Percentiles rank a stretch among this genome's conserved stretches.
Evolutionary conservation across 495 filamentous ascomycete genomes (phyloP).

Genomic region (Talaromyces thailandensis): DNA sequence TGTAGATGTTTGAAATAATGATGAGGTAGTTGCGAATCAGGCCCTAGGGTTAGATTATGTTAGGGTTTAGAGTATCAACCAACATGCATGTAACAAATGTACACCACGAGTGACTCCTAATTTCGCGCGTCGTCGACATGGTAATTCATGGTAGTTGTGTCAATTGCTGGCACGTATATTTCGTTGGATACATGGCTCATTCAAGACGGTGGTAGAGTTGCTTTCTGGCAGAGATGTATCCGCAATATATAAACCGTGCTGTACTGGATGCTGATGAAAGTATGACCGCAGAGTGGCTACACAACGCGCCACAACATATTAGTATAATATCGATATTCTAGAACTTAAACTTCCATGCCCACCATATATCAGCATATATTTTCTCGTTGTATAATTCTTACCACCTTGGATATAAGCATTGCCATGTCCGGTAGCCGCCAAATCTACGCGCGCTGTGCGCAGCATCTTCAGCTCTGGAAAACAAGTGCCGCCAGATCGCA

Average conservation of each 20-base stretch:
- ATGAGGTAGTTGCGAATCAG: not conserved
- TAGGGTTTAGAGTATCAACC: not conserved
- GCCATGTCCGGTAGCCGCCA: not conserved
- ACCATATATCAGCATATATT: slow-evolving; percentile 4
- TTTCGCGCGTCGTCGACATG: not conserved
- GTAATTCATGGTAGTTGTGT: not conserved
- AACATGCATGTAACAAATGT: not conserved
- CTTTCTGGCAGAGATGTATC: not conserved
- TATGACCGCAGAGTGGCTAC: slow-evolving; percentile 6
- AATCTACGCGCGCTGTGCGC: not conserved
- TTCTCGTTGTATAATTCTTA: slow-evolving; percentile 4
- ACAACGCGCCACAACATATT: slow-evolving; percentile 1
- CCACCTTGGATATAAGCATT: not conserved
- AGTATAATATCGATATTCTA: slow-evolving; percentile 5
- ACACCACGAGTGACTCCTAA: not conserved
- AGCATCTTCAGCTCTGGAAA: not conserved
- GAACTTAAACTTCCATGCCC: not conserved
- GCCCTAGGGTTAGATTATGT: not conserved
- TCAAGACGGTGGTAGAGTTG: not conserved
- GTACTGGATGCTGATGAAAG: not conserved
- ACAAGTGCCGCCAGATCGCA: not conserved
- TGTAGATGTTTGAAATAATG: not conserved
- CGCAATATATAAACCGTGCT: not conserved
- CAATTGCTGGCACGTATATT: not conserved
- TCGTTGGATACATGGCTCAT: not conserved